These are phyloP conservation scores for Lanmaoa pseudosensibilis DNA, from an alignment of 768 basidiomycete genomes.

Conservation along the genomic window DNA sequence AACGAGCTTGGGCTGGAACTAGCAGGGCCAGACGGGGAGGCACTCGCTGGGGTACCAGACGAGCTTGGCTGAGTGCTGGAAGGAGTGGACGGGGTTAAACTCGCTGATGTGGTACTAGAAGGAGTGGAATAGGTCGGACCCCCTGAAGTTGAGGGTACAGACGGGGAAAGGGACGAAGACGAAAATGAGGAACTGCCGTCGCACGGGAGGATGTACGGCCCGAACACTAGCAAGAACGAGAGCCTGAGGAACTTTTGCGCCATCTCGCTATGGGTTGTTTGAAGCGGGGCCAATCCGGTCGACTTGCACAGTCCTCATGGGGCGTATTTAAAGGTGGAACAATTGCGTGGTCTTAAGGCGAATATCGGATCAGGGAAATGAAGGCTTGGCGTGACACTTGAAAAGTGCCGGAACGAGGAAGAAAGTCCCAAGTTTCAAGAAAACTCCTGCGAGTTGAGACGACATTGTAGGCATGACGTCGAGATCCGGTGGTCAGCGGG, in stretches of 20 bases:
- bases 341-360: not conserved
- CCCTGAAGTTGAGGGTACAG: not conserved
- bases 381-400: not conserved
- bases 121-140: not conserved
- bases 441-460: not conserved
- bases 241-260: slow-evolving; percentile 7
- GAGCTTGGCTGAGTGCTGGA: not conserved
- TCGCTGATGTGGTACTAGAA: not conserved
- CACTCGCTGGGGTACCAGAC: not conserved
- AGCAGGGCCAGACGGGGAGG: not conserved
- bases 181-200: not conserved
- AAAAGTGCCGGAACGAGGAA: not conserved
- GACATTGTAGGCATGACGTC: not conserved
- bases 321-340: slow-evolving; percentile 6
- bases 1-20: slow-evolving; percentile 12
- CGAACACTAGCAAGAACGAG: slow-evolving; percentile 16
- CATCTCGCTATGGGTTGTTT: slow-evolving; percentile 16
- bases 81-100: slow-evolving; percentile 5
- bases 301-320: not conserved
- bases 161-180: not conserved
- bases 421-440: not conserved
- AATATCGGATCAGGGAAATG: not conserved
- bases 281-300: not conserved
- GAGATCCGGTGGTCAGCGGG: slow-evolving; percentile 4
- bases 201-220: slow-evolving; percentile 3